Evolutionary conservation across 2,329 filamentous ascomycete species (phyloP), one percentile per base, ranked within the genome.

Genomic region (Harringtonia aguacate): DNA sequence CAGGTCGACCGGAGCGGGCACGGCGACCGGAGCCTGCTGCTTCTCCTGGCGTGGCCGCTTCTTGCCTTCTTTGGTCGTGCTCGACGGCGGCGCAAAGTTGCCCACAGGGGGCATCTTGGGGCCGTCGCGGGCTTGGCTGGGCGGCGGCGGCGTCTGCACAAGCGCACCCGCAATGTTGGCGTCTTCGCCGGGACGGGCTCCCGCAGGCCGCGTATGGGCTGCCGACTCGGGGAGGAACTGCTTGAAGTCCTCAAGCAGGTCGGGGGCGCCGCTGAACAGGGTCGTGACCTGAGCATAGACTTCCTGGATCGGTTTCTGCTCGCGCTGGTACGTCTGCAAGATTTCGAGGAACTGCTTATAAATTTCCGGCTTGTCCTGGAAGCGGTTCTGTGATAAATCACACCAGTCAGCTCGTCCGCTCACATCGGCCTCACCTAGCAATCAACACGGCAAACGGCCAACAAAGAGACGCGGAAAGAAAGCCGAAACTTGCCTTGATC

Each of bases 271-370:
- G 58, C 87, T 88, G 67, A 98, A 98, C 1, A 98, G 70, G 28
- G 84, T 84, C 1, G 94, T 98, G 21, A 98, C 92, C 62, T 98
- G 92, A 1, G 86, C 85, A 61, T 98, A 98, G 4, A 98, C 92
- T 62, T 98, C 92, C 61, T 95, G 89, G 31, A 98, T 98, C 0
- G 92, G 94, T 59, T 97, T 97, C 43, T 92, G 94, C 61, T 98
- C 92, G 46, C 92, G 79, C 63, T 98, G 92, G 56, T 98, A 98
- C 3, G 92, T 98, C 64, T 98, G 92, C 37, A 98, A 69, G 39
- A 98, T 98, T 61, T 98, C 92, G 27, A 98, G 74, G 58, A 98
- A 98, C 59, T 98, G 90, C 63, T 98, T 98, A 69, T 98, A 98
- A 50, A 98, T 97, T 61, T 98, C 92, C 8, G 92, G 92, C 52